These are phyloP conservation scores for Pleurotus tuoliensis DNA, from an alignment of 768 basidiomycete species.

Conservation along the genomic window DNA sequence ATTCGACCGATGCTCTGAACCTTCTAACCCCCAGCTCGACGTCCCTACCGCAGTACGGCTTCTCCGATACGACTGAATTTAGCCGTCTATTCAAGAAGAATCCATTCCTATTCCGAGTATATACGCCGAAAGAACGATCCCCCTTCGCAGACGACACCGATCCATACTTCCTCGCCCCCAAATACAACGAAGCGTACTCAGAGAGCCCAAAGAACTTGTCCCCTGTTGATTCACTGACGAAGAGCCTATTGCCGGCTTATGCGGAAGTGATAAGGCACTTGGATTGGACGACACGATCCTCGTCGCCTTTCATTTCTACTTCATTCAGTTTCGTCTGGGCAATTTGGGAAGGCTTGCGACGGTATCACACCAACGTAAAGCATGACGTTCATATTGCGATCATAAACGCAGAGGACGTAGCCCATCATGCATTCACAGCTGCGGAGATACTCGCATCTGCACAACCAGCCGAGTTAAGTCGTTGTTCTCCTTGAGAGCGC, in stretches of 20 bases:
- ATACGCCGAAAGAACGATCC: conserved; percentile 65
- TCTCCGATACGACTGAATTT: conserved; percentile 60
- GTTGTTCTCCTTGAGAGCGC: background rate
- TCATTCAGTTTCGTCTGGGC: conserved; percentile 84
- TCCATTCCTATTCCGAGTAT: conserved; percentile 75
- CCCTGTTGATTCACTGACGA: conserved; percentile 20
- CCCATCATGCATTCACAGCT: conserved; percentile 58
- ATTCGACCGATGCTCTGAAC: background rate
- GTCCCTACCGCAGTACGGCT: conserved; percentile 69
- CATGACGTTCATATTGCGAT: conserved; percentile 76
- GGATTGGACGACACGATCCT: conserved; percentile 73
- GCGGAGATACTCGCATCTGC: conserved; percentile 57
- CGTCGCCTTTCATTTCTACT: conserved; percentile 68
- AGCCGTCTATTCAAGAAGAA: conserved; percentile 57
- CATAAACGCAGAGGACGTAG: conserved; percentile 63
- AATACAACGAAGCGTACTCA: conserved; percentile 50
- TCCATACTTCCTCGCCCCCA: conserved; percentile 66
- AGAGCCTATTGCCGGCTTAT: conserved; percentile 37
- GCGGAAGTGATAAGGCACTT: conserved; percentile 65
- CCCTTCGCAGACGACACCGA: conserved; percentile 51
- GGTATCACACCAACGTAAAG: conserved; percentile 70
- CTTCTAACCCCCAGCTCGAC: conserved; percentile 9
- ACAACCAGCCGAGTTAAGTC: conserved; percentile 55
- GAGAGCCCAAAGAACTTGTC: conserved; percentile 27
- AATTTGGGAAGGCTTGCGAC: conserved; percentile 74